These are phyloP conservation scores for Xanthoconium purpureum DNA, from an alignment of 768 basidiomycete species.

Conservation along the genomic window DNA sequence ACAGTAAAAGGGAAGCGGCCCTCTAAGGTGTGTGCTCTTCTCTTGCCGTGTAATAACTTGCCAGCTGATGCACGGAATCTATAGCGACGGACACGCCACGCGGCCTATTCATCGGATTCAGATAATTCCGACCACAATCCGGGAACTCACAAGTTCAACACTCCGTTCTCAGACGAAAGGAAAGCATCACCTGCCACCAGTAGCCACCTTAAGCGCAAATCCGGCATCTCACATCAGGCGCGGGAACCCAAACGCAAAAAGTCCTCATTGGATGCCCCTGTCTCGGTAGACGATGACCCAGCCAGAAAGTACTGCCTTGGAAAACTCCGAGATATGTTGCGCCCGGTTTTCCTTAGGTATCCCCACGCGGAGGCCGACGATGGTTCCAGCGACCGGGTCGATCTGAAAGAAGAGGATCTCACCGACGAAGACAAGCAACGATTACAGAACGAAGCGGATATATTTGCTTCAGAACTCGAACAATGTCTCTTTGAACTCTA, in stretches of 20 bases:
- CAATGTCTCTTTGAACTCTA: constrained; percentile 71
- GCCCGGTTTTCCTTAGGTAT: constrained; percentile 68
- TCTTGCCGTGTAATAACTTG: constrained; percentile 5
- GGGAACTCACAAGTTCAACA: constrained; percentile 15
- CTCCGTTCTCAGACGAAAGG: constrained; percentile 20
- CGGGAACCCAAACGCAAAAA: constrained; percentile 48
- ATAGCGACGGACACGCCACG: constrained; percentile 45
- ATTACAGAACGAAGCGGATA: constrained; percentile 54
- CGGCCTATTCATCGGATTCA: constrained; percentile 42
- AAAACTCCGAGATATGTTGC: constrained; percentile 71
- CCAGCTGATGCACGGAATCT: constrained; percentile 13
- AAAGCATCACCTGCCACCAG: constrained; percentile 19
- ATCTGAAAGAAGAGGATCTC: constrained; percentile 52
- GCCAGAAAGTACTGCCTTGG: constrained; percentile 76
- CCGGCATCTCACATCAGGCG: constrained; percentile 34
- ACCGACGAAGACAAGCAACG: constrained; percentile 57
- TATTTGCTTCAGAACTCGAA: constrained; percentile 72
- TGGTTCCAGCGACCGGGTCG: constrained; percentile 32
- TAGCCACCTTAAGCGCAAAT: constrained; percentile 54
- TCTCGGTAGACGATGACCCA: constrained; percentile 58
- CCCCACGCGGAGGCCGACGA: constrained; percentile 47
- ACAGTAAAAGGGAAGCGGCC: constrained; percentile 33
- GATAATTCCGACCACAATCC: constrained; percentile 35
- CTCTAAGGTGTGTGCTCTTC: constrained; percentile 43
- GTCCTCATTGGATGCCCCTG: constrained; percentile 35